Conservation (phyloP, 2,329 filamentous ascomycete genomes). For the Fusarium kyushuense region DNA sequence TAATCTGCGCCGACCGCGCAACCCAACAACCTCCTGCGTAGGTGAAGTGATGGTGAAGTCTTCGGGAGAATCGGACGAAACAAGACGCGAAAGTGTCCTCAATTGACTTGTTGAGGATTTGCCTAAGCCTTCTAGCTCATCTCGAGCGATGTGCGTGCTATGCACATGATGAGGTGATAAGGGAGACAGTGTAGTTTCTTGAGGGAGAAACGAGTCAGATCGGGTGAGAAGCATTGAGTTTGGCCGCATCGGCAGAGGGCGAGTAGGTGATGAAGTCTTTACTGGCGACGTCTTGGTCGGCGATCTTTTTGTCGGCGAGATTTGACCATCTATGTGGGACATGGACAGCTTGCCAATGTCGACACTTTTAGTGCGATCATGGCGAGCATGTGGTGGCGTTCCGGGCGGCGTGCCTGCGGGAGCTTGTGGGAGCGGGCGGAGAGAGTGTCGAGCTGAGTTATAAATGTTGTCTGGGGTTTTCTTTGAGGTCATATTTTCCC, state of each 20-base stretch:
- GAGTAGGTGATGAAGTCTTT: conserved; percentile 53
- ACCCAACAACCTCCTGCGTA: conserved; percentile 86
- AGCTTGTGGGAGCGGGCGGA: conserved; percentile 78
- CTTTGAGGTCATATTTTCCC: conserved; percentile 58
- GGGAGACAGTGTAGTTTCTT: conserved; percentile 50
- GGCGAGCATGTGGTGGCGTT: conserved; percentile 56
- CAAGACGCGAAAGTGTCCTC: conserved; percentile 85
- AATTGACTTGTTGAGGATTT: conserved; percentile 92
- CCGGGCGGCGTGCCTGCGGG: conserved; percentile 62
- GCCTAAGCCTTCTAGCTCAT: conserved; percentile 84
- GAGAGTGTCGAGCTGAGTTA: conserved; percentile 78
- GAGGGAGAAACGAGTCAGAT: conserved; percentile 64
- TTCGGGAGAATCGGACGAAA: conserved; percentile 78
- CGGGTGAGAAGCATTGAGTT: conserved; percentile 72
- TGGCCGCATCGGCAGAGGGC: conserved; percentile 62
- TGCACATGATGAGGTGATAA: conserved; percentile 48
- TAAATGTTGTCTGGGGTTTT: conserved; percentile 73
- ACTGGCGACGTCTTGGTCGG: conserved; percentile 12
- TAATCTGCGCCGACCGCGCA: conserved; percentile 84
- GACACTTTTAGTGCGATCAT: conserved; percentile 73
- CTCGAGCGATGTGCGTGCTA: conserved; percentile 65
- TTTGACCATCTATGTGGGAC: conserved; percentile 57
- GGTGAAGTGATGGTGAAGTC: conserved; percentile 84
- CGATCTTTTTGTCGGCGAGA: conserved; percentile 51
- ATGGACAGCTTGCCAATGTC: conserved; percentile 69